Base-by-base conservation (phyloP, 192 early-diverging fungal species). In the Coemansia reversa region DNA sequence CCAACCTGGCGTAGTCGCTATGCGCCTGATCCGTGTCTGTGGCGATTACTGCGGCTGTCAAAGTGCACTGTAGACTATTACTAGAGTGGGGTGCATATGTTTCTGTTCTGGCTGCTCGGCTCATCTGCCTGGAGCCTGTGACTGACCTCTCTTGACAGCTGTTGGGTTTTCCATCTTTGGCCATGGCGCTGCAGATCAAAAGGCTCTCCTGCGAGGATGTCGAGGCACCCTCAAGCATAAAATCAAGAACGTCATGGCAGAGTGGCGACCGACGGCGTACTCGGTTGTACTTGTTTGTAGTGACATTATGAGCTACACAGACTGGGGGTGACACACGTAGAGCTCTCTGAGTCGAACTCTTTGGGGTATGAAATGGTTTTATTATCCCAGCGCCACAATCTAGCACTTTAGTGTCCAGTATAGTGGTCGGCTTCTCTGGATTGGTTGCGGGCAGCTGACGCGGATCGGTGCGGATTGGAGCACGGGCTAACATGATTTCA, bases 251-350 rank as follows among this genome's bases (percentile, higher is more conserved):
- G 20, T 79, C 76, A 39, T 79, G 76, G 61, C 76, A 79, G 16
- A 79, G 76, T 11, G 76, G 76, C 55, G 76, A 79, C 59, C 71
- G 55, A 47, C 71, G 76, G 42, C 76, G 70, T 48, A 74, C 76
- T n/a, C 65, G 63, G 39, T 60, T 74, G 58, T 69, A 69, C 23
- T 32, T 55, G 62, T 70, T 58, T 55, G 58, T 69, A 48, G 54
- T 32, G 2, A 48, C 56, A 12, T 28, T 8, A 39, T 53, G 35
- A 23, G 45, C 55, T n/a, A 55, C 52, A 4, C 55, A 28, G 25
- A 25, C 12, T 33, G 52, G 14, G 5, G 50, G 49, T n/a, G 62
- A 27, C 51, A 51, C n/a, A 6, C 60, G 60, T 29, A 50, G 42
- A 20, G 47, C 57, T 27, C 57, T 58, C 51, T 45, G 47, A n/a